Evolutionary conservation across 2,329 filamentous ascomycete species (phyloP).

Genomic region (Grosmannia serpens): DNA sequence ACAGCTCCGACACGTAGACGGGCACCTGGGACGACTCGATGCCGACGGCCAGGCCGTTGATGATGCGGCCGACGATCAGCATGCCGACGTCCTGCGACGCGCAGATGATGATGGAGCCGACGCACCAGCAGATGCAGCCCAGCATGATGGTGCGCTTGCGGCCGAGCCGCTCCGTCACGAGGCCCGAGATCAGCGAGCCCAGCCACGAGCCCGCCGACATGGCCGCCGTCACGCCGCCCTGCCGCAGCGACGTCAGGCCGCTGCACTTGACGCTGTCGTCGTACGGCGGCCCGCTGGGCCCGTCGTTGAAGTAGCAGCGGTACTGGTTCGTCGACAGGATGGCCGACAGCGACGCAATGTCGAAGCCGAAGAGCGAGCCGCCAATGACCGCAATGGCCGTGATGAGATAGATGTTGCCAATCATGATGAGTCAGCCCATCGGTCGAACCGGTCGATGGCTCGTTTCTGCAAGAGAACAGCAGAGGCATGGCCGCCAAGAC

Average conservation of each 20-base stretch:
- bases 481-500: too few relatives aligned
- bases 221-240: slow-evolving; percentile 56
- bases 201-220: slow-evolving; percentile 63
- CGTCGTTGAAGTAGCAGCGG: slow-evolving; percentile 30
- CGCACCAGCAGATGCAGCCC: slow-evolving; percentile 39
- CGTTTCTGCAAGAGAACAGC: too few relatives aligned
- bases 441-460: too few relatives aligned
- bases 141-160: slow-evolving; percentile 39
- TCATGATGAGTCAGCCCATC: not conserved
- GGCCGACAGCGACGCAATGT: slow-evolving; percentile 34
- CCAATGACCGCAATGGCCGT: slow-evolving; percentile 31
- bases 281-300: slow-evolving; percentile 16
- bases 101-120: slow-evolving; percentile 34
- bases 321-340: slow-evolving; percentile 30
- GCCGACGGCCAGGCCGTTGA: slow-evolving; percentile 61
- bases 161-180: slow-evolving; percentile 41
- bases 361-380: slow-evolving; percentile 29
- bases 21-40: slow-evolving; percentile 63
- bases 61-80: slow-evolving; percentile 57
- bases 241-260: slow-evolving; percentile 15
- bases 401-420: slow-evolving; percentile 30
- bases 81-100: slow-evolving; percentile 36
- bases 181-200: slow-evolving; percentile 49
- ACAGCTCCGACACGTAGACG: slow-evolving; percentile 57
- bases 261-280: slow-evolving; percentile 3